Evolutionary conservation across 345 rosid species (phyloP).

Genomic region (Leavenworthia alabamica): DNA sequence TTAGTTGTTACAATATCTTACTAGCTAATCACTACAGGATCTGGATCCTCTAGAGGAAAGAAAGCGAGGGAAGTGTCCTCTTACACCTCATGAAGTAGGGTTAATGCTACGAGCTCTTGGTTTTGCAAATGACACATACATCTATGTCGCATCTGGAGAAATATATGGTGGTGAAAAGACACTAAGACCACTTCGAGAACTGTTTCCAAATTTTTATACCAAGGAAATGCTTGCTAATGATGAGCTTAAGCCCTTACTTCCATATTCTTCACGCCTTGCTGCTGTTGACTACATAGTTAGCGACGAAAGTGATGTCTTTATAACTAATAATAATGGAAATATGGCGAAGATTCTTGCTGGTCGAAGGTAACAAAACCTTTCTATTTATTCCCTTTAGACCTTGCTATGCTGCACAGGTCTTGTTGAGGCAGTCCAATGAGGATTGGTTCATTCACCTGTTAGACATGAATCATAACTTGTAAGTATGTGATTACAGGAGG

Average conservation of each 20-base stretch:
- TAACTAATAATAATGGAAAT: constrained; percentile 93
- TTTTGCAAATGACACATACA: constrained; percentile 70
- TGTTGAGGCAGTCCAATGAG: not conserved
- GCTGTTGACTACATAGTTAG: constrained; percentile 88
- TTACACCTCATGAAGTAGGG: constrained; percentile 94
- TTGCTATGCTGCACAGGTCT: not conserved
- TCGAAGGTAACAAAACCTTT: constrained; percentile 61
- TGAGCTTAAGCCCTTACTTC: constrained; percentile 68
- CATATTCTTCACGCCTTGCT: constrained; percentile 86
- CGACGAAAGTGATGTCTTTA: constrained; percentile 91
- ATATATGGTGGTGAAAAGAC: constrained; percentile 96
- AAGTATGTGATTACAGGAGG: constrained; percentile 48
- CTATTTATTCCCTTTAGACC: not conserved
- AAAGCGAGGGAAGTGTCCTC: constrained; percentile 93
- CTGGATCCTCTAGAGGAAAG: constrained; percentile 79
- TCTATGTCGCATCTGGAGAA: constrained; percentile 97
- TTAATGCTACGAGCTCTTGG: constrained; percentile 95
- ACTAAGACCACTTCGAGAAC: constrained; percentile 68
- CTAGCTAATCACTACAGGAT: constrained; percentile 43
- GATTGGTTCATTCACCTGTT: not conserved
- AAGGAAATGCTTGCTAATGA: constrained; percentile 83
- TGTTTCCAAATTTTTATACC: constrained; percentile 91
- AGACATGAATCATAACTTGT: constrained; percentile 3
- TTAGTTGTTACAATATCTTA: constrained; percentile 5
- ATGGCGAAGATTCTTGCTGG: constrained; percentile 99